phyloP scores from a whole-genome alignment of 2,329 filamentous ascomycete genomes.

The Sclerotiophoma versabilis region DNA sequence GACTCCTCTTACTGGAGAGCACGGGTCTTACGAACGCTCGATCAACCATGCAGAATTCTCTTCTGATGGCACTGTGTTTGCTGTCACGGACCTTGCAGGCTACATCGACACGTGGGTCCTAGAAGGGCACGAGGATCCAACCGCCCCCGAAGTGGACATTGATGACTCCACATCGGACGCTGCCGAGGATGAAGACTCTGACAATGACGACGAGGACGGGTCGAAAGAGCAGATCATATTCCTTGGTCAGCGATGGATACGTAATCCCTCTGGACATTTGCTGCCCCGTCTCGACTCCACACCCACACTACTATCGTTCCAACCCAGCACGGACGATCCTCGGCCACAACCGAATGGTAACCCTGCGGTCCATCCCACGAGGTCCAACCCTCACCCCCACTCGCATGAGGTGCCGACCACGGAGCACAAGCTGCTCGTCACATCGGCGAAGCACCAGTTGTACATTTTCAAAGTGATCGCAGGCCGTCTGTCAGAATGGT shows the following conservation, averaged over 20 bases:
- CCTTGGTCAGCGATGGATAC: constrained; percentile 73
- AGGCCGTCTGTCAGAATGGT: constrained; percentile 84
- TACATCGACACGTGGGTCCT: constrained; percentile 88
- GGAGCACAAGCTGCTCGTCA: constrained; percentile 64
- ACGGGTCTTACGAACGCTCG: constrained; percentile 78
- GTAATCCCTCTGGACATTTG: constrained; percentile 69
- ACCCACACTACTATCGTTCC: constrained; percentile 57
- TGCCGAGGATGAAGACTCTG: constrained; percentile 43
- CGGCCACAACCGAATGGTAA: constrained; percentile 52
- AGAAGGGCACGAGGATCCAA: constrained; percentile 62
- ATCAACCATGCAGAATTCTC: constrained; percentile 81
- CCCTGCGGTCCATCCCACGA: constrained; percentile 58
- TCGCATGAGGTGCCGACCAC: constrained; percentile 63
- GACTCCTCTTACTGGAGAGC: constrained; percentile 64
- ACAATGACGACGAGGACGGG: constrained; percentile 55
- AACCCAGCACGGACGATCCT: constrained; percentile 41
- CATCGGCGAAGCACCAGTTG: constrained; percentile 71
- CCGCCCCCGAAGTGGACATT: constrained; percentile 51
- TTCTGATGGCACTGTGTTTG: constrained; percentile 78
- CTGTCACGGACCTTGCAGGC: constrained; percentile 80
- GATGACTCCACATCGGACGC: constrained; percentile 41
- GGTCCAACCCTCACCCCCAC: constrained; percentile 60
- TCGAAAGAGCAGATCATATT: constrained; percentile 58
- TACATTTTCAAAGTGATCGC: constrained; percentile 80
- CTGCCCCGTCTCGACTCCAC: constrained; percentile 56